Base-by-base conservation (phyloP, 2,329 filamentous ascomycete species). In the Diaporthe sp. region DNA sequence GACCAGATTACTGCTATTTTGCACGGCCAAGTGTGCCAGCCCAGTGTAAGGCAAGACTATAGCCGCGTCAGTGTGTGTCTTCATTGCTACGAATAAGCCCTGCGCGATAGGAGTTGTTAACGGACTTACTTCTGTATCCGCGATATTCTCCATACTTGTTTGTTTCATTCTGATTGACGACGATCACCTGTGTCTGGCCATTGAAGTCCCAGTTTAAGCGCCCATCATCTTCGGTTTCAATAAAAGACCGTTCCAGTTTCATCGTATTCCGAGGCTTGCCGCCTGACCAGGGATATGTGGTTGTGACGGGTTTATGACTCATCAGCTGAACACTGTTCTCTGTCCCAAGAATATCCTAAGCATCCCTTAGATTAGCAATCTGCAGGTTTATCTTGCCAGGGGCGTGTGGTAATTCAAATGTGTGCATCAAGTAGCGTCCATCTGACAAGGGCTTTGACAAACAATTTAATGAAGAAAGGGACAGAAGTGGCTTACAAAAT, bases 101-200 rank as follows among this genome's bases (percentile, higher is more conserved):
- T n/a, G n/a, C n/a, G n/a, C n/a, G n/a, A n/a, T n/a, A n/a, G n/a
- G 10, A 3, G 44, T 17, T 13, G 7, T 8, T 6, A 12, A 9
- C 27, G 4, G 12, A 66, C 63, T 30, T 27, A 66, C 63, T 39
- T 42, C 86, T 83, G 78, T 88, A 91, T 3, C 88, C 89, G 3
- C 85, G 85, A 50, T 83, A 83, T 78, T 90, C 87, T 72, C 89
- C 89, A 74, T 84, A 88, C 8, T 81, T 78, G 78, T 91, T 91
- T 1, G 79, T 81, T 6, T 80, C 78, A 59, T 87, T 86, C 44
- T 82, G 84, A 76, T 91, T 91, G 51, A 90, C 80, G n/a, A 91
- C 83, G 0, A 85, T 78, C 74, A 87, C 87, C 78, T 87, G 83
- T 3, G 85, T 85, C 4, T 82, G 84, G 50, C 81, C 81, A 76